Conservation (phyloP, 257 asterid genomes). For the Ajuga chamaepitys region DNA sequence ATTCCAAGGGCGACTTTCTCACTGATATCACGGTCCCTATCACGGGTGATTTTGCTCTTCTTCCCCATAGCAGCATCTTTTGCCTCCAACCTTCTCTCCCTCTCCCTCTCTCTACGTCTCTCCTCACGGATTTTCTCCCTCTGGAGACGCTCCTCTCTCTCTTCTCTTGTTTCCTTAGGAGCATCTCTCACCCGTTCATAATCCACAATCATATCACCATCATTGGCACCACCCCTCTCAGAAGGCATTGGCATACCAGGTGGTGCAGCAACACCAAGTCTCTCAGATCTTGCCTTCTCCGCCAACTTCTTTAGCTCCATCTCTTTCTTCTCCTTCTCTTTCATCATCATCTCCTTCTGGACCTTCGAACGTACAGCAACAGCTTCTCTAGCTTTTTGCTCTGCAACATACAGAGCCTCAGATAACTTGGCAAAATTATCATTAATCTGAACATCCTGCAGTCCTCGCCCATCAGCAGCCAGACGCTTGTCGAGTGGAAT, state of each 20-base stretch:
- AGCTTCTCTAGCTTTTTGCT: conserved; percentile 93
- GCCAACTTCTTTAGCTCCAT: conserved; percentile 82
- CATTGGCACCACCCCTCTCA: conserved; percentile 48
- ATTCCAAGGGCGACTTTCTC: conserved; percentile 90
- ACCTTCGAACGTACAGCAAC: conserved; percentile 91
- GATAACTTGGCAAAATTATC: conserved; percentile 84
- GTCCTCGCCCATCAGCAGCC: conserved; percentile 95
- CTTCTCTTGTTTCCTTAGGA: conserved; percentile 64
- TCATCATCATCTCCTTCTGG: conserved; percentile 89
- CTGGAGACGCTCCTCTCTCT: conserved; percentile 50
- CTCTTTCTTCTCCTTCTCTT: conserved; percentile 88
- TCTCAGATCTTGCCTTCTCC: conserved; percentile 77
- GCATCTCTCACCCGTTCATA: conserved; percentile 52
- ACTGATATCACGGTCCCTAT: conserved; percentile 82
- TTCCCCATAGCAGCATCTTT: conserved; percentile 89
- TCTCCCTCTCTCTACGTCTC: conserved; percentile 82
- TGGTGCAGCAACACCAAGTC: conserved; percentile 57
- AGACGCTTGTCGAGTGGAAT: conserved; percentile 93
- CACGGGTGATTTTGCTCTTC: conserved; percentile 82
- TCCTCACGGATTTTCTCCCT: conserved; percentile 93
- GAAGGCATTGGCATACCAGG: conserved; percentile 48
- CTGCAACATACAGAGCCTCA: conserved; percentile 73
- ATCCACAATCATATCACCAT: conserved; percentile 46
- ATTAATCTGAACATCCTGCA: conserved; percentile 90
- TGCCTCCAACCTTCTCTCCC: conserved; percentile 86